phyloP scores from a whole-genome alignment of 2,329 filamentous ascomycete genomes.

The Hymenoscyphus fraxineus region DNA sequence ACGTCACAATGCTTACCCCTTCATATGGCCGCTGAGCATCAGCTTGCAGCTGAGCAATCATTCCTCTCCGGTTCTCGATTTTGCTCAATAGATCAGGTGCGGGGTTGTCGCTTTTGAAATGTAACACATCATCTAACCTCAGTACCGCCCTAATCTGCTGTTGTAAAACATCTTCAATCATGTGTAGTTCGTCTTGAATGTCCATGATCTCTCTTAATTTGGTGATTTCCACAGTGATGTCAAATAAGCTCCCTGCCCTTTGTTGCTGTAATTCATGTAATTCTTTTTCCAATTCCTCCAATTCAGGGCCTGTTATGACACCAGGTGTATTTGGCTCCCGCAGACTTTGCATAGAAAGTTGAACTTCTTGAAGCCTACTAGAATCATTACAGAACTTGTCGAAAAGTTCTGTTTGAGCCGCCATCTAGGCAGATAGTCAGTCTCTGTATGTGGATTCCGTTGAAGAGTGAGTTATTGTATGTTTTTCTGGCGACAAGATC shows the following conservation, averaged over 20 bases:
- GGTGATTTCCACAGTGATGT: not conserved
- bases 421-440: not conserved
- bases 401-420: not conserved
- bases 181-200: conserved; percentile 1
- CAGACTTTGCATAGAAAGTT: not conserved
- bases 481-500: not conserved
- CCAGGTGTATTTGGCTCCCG: not conserved
- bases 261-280: not conserved
- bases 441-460: not conserved
- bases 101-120: not conserved
- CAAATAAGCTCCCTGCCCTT: not conserved
- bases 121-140: not conserved
- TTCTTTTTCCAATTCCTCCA: not conserved
- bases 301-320: not conserved
- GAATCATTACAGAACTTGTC: conserved; percentile 2
- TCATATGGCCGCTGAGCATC: conserved; percentile 3
- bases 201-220: conserved; percentile 4
- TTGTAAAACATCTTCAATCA: conserved; percentile 1
- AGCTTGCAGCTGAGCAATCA: not conserved
- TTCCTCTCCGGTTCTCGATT: not conserved
- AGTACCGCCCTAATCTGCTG: not conserved
- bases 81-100: not conserved
- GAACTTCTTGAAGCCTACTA: not conserved
- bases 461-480: not conserved
- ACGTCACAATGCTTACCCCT: not conserved